Evolutionary conservation across 495 filamentous ascomycete genomes (phyloP).

Genomic region (Bryoglossum gracile): DNA sequence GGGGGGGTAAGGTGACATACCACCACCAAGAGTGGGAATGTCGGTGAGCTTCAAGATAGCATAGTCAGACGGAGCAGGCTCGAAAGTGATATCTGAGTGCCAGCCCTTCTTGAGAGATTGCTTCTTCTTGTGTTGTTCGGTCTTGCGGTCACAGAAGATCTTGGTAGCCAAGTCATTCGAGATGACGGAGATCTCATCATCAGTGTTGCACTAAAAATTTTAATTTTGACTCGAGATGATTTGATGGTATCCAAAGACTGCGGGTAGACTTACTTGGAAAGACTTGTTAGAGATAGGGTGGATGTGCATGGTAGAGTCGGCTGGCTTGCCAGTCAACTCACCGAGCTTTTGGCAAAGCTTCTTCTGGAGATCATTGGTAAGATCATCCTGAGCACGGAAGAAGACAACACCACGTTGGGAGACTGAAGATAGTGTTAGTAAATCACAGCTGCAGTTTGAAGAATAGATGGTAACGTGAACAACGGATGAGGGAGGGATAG

Average conservation of each 20-base stretch:
- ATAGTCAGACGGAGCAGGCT: slow-evolving; percentile 60
- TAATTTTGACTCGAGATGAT: no score
- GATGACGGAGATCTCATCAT: slow-evolving; percentile 71
- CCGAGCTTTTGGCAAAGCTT: slow-evolving; percentile 60
- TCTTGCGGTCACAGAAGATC: slow-evolving; percentile 37
- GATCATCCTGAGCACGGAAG: slow-evolving; percentile 69
- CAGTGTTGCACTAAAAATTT: no score
- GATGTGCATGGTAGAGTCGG: slow-evolving; percentile 61
- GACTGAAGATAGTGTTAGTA: slow-evolving; percentile 39
- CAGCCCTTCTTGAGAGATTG: slow-evolving; percentile 42
- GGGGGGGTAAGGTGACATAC: no score
- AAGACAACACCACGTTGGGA: slow-evolving; percentile 77
- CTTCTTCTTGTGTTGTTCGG: slow-evolving; percentile 20
- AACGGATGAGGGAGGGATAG: no score
- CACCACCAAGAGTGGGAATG: slow-evolving; percentile 66
- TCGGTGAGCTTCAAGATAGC: slow-evolving; percentile 51
- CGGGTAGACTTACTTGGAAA: slow-evolving; percentile 43
- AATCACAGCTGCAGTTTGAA: no score
- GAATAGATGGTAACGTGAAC: no score
- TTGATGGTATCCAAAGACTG: no score
- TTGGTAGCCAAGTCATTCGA: slow-evolving; percentile 51
- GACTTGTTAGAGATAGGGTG: slow-evolving; percentile 67
- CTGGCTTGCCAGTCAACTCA: slow-evolving; percentile 57
- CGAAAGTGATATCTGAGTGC: slow-evolving; percentile 66
- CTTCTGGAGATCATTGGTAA: slow-evolving; percentile 59